These are phyloP conservation scores for Cicer chorassanicum DNA, from an alignment of 306 rosid species.

Conservation along the genomic window DNA sequence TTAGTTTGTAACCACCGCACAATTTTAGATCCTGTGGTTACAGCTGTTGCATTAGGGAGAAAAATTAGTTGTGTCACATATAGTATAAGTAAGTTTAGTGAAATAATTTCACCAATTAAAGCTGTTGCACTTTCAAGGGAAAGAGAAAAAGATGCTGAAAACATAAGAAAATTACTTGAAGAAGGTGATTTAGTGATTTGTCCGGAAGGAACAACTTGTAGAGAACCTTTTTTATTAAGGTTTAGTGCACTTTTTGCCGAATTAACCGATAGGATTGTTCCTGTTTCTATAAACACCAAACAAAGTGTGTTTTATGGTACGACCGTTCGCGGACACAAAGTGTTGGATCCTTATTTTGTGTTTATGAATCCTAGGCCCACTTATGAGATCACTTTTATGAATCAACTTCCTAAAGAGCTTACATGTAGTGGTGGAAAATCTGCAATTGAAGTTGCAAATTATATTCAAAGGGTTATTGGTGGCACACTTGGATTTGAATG, in stretches of 20 bases:
- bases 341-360: conserved; percentile 87
- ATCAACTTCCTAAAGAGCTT: conserved; percentile 72
- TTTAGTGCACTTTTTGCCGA: conserved; percentile 95
- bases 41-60: conserved; percentile 76
- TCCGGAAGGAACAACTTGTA: conserved; percentile 93
- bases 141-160: conserved; percentile 79
- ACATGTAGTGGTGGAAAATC: conserved; percentile 84
- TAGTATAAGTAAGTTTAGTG: conserved; percentile 85
- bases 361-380: conserved; percentile 90
- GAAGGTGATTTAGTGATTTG: conserved; percentile 92
- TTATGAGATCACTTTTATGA: conserved; percentile 85
- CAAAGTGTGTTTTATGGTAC: conserved; percentile 89
- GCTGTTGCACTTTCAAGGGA: conserved; percentile 87
- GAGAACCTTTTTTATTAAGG: conserved; percentile 80
- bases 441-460: conserved; percentile 83
- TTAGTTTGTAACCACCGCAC: conserved; percentile 91
- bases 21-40: conserved; percentile 79
- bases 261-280: conserved; percentile 80
- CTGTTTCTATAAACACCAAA: conserved; percentile 85
- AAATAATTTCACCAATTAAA: conserved; percentile 82
- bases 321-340: conserved; percentile 68
- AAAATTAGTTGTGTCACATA: conserved; percentile 94
- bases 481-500: conserved; percentile 92
- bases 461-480: conserved; percentile 80
- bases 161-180: conserved; percentile 70